phyloP scores from a whole-genome alignment of 164 flowering plant species.

The Euptelea pleiosperma region DNA sequence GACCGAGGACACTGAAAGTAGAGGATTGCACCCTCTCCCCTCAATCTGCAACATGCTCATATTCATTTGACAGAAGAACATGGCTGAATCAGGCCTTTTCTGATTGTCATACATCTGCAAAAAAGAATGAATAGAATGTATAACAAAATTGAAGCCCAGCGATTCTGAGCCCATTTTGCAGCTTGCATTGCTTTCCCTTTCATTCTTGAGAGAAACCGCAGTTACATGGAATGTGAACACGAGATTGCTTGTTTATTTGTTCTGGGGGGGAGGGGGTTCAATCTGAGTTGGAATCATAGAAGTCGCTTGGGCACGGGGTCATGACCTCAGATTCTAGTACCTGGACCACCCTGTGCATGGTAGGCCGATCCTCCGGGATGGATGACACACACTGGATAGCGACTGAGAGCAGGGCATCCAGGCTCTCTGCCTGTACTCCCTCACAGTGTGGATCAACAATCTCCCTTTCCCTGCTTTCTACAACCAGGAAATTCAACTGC shows the following conservation, averaged over 20 bases:
- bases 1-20: slow-evolving; percentile 2
- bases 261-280: slow-evolving; percentile 29
- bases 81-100: background rate
- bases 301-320: slow-evolving; percentile 97
- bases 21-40: slow-evolving; percentile 5
- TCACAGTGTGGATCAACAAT: slow-evolving; percentile 80
- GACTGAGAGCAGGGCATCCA: slow-evolving; percentile 70
- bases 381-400: slow-evolving; percentile 90
- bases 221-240: slow-evolving; percentile 5
- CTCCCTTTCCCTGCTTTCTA: slow-evolving; percentile 73
- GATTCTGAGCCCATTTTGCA: slow-evolving; percentile 11
- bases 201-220: slow-evolving; percentile 12
- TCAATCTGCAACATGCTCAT: background rate
- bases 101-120: slow-evolving; percentile 4
- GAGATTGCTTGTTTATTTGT: slow-evolving; percentile 11
- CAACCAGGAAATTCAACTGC: slow-evolving; percentile 83
- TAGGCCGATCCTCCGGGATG: slow-evolving; percentile 80
- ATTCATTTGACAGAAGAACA: background rate
- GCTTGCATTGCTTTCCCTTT: slow-evolving; percentile 14
- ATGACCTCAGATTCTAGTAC: slow-evolving; percentile 85
- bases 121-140: slow-evolving; percentile 15
- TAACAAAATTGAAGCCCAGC: slow-evolving; percentile 14
- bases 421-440: slow-evolving; percentile 71
- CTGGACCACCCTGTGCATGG: slow-evolving; percentile 92
- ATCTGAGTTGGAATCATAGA: slow-evolving; percentile 85